Evolutionary conservation across 2,329 filamentous ascomycete genomes (phyloP).

Genomic region (Beauveria sp.): DNA sequence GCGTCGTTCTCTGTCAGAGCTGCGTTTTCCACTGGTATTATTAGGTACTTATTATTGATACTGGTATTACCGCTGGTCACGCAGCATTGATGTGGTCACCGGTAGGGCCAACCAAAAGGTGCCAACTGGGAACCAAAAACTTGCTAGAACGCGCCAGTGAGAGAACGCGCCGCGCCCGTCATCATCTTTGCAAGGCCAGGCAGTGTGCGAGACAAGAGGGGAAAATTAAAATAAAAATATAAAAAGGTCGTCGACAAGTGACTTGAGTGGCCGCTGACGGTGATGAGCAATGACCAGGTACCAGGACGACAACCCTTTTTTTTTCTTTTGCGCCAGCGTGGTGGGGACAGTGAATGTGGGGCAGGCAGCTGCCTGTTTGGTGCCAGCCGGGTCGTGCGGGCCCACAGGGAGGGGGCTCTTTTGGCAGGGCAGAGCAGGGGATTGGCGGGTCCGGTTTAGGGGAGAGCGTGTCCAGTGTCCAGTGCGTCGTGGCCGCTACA

Average conservation of each 20-base stretch:
- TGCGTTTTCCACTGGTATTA: no score
- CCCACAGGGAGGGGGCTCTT: no score
- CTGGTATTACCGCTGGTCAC: no score
- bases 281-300: neutral
- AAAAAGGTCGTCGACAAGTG: neutral
- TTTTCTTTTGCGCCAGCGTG: neutral
- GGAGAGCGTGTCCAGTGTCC: neutral
- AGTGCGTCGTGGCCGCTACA: neutral
- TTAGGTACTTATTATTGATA: no score
- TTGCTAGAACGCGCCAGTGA: neutral
- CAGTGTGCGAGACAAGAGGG: neutral
- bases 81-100: no score
- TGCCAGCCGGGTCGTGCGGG: neutral
- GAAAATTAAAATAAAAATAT: neutral
- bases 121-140: neutral
- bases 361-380: conserved; percentile 7
- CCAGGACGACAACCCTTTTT: neutral
- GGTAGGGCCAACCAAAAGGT: neutral
- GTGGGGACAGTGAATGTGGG: conserved; percentile 1
- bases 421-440: no score
- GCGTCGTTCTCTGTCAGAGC: neutral
- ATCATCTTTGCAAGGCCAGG: neutral
- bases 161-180: neutral
- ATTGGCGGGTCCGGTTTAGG: no score
- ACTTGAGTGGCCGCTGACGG: neutral